Conservation (phyloP, 2,329 filamentous ascomycete genomes). For the Colletotrichum sp. region DNA sequence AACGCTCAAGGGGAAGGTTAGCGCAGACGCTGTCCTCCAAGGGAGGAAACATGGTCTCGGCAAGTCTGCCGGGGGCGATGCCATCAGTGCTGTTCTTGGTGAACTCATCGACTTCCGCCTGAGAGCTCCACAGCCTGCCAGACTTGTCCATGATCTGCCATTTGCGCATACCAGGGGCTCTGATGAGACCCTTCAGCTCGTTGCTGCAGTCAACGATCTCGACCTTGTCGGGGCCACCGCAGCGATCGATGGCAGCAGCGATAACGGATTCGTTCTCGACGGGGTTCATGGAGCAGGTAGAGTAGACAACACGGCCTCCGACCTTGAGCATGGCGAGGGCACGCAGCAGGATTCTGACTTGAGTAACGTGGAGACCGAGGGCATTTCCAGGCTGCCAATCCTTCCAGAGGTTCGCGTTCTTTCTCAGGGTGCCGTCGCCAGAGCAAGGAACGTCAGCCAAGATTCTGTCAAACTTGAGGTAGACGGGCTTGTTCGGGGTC, state of each 20-base stretch:
- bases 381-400: conserved; percentile 92
- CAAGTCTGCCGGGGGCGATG: conserved; percentile 68
- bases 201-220: conserved; percentile 84
- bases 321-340: conserved; percentile 96
- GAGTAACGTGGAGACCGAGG: conserved; percentile 84
- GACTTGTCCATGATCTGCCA: conserved; percentile 95
- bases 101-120: conserved; percentile 79
- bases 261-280: conserved; percentile 96
- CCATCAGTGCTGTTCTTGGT: conserved; percentile 65
- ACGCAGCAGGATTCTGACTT: conserved; percentile 87
- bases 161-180: conserved; percentile 75
- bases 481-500: conserved; percentile 64
- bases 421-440: conserved; percentile 90
- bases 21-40: conserved; percentile 58
- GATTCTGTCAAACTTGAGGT: conserved; percentile 96
- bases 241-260: conserved; percentile 85
- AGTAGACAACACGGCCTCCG: conserved; percentile 94
- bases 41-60: conserved; percentile 82
- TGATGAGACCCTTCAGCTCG: conserved; percentile 76
- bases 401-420: conserved; percentile 93
- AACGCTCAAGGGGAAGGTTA: conserved; percentile 81
- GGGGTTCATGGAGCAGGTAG: conserved; percentile 98
- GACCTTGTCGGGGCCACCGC: conserved; percentile 82
- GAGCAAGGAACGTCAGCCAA: conserved; percentile 97
- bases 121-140: conserved; percentile 78